Base-by-base conservation (phyloP, 306 rosid genomes). In the Prinsepia uniflora region DNA sequence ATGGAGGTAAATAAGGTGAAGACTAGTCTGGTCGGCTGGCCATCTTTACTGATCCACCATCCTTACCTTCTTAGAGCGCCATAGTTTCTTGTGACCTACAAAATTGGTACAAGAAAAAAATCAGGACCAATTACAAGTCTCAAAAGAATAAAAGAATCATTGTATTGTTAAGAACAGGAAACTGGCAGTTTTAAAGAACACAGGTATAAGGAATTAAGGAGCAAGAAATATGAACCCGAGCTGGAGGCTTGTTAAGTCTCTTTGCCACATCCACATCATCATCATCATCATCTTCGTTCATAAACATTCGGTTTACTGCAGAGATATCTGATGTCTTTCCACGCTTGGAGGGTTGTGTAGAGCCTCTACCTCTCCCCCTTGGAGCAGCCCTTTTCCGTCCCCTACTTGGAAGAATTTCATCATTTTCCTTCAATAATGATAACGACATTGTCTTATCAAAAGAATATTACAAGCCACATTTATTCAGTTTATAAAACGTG, bases 341-440 rank as follows among this genome's bases (percentile, higher is more conserved):
- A 14, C 97, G 86, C 75, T 94, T 94, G 55, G 98, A 84, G 43
- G 92, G 44, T 74, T 87, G 88, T 13, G 84, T 54, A 67, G 95
- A 76, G 72, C 90, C 99, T 82, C 89, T 85, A 63, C 96, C 97
- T 86, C 95, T 86, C 73, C 96, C 97, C 79, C 82, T 86, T 63
- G 96, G 73, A 79, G 95, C 91, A 78, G 88, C 86, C 81, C 97
- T 89, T 75, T 94, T 94, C 45, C 79, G 83, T 76, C 92, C 85
- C 80, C 65, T 83, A 46, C 82, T 85, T 36, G 46, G 78, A 56
- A 81, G 72, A 50, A 53, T 88, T 71, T 77, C 79, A 75, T 87
- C 99, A 81, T 87, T 80, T 79, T 90, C 97, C 98, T 90, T 41
- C 20, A 65, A 62, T 77, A 81, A 69, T 60, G 36, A 6, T 52